Base-by-base conservation (phyloP, 257 asterid species). In the Coffea eugenioides region DNA sequence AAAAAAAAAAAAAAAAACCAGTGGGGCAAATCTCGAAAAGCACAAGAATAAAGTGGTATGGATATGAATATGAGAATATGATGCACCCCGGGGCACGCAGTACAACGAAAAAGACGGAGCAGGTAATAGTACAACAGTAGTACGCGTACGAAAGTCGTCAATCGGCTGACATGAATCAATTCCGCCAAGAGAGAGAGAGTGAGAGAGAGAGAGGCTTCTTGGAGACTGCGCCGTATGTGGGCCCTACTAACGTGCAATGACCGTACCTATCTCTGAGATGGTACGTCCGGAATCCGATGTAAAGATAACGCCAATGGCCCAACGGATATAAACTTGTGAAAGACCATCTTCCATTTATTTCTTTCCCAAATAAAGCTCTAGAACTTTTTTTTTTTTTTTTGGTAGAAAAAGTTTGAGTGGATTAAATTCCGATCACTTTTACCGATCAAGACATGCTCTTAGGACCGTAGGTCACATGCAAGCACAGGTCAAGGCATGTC, bases 251-350 rank as follows among this genome's bases (percentile, higher is more conserved):
- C 71, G 80, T 72, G 80, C 82, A 69, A 3, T 4, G 77, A 82
- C 85, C 85, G 85, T 82, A 82, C 85, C 75, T 78, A 82, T 82
- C 84, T 46, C 68, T 36, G 27, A 8, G 18, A 20, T 51, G 48
- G 61, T 82, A 78, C 75, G 12, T 77, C 59, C 75, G 75, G 75
- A 45, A 71, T 71, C 75, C 59, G 0, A 71, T 46, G 75, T 16
- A 6, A 21, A 41, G 41, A 11, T 9, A n/a, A 36, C 9, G 8
- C 74, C 56, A 8, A 27, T 21, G 41, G 12, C 5, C 34, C 46
- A 6, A n/a, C 39, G 8, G 13, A 13, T n/a, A n/a, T 3, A n/a
- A 3, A n/a, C 39, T 21, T 21, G 16, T 6, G 3, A 21, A 21
- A 62, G 31, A 8, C 8, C 9, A 8, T 1, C 57, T 51, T 51